Evolutionary conservation across 2,329 filamentous ascomycete genomes (phyloP).

Genomic region (Colletotrichum tabaci): DNA sequence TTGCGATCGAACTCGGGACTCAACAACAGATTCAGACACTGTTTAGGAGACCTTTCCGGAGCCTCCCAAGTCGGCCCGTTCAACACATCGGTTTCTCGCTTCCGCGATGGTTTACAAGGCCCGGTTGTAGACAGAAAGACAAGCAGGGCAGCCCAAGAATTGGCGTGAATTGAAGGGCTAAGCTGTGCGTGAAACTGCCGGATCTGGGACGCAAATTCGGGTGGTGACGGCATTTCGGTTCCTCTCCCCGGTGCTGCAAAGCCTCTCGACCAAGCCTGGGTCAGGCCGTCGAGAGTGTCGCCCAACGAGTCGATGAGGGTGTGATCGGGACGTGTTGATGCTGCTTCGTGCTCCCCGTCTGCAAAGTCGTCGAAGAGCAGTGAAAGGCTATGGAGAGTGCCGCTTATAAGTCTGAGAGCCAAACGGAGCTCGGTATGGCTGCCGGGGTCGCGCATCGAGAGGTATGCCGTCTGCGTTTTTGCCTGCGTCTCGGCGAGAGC

Average conservation of each 20-base stretch:
- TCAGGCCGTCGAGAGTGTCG: background rate
- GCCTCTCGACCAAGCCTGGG: background rate
- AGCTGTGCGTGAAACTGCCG: background rate
- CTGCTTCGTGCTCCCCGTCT: background rate
- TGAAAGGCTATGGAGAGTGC: conserved; percentile 15
- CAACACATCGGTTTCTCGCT: conserved; percentile 33
- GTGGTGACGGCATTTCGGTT: background rate
- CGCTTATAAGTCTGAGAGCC: conserved; percentile 17
- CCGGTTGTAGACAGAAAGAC: background rate
- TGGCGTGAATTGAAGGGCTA: background rate
- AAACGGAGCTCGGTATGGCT: background rate
- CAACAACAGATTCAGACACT: conserved; percentile 4
- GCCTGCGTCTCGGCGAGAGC: background rate
- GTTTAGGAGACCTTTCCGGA: background rate
- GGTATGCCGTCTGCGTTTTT: conserved; percentile 4
- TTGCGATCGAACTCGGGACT: conserved; percentile 1
- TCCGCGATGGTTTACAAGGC: conserved; percentile 17
- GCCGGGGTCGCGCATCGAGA: background rate
- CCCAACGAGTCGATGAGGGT: background rate
- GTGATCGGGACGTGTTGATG: background rate
- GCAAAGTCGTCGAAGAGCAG: conserved; percentile 15
- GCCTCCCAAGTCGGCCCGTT: no score
- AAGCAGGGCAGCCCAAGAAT: conserved; percentile 5
- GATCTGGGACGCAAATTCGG: background rate
- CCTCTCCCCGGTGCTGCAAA: background rate